A percentile compares a stretch with the other conserved stretches of the same genome.
Evolutionary conservation across 2,329 filamentous ascomycete species (phyloP).

Genomic region (Dactylonectria macrodidyma): DNA sequence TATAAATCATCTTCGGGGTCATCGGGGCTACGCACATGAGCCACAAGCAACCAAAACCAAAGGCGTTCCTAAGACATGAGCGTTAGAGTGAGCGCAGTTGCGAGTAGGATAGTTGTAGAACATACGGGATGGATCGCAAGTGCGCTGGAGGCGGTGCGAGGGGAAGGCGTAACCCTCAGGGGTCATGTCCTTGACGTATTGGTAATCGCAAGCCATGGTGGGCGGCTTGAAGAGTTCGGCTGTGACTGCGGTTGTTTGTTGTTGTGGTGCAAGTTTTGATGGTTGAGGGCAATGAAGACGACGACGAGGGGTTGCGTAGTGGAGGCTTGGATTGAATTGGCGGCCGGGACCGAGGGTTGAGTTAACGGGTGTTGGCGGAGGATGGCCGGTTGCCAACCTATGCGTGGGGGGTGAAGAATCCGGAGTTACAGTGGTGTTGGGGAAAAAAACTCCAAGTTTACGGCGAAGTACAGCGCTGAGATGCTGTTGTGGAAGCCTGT

Average conservation of each 20-base stretch:
- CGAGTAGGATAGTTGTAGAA: no score
- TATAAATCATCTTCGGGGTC: constrained; percentile 14
- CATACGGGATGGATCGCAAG: constrained; percentile 67
- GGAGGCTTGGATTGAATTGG: constrained; percentile 10
- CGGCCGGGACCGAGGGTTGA: constrained; percentile 23
- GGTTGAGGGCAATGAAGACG: constrained; percentile 14
- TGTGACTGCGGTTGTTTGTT: constrained; percentile 9
- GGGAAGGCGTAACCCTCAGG: constrained; percentile 71
- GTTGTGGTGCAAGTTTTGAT: constrained; percentile 16
- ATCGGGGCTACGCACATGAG: constrained; percentile 60
- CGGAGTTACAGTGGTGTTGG: constrained; percentile 1
- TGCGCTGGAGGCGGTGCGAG: constrained; percentile 69
- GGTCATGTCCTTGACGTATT: constrained; percentile 54
- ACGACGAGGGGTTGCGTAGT: constrained; percentile 20
- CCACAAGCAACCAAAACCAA: constrained; percentile 80
- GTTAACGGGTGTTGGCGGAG: constrained; percentile 4
- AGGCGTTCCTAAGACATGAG: constrained; percentile 52
- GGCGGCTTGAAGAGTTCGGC: constrained; percentile 23
- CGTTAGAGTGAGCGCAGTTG: no score
- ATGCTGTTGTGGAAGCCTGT: not conserved
- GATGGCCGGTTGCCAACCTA: constrained; percentile 7
- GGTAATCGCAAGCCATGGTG: constrained; percentile 51
- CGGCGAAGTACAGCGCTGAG: not conserved
- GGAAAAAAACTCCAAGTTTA: not conserved
- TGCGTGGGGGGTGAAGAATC: not conserved